These are phyloP conservation scores for Trametes sanguinea DNA, from an alignment of 768 basidiomycete species.

Conservation along the genomic window DNA sequence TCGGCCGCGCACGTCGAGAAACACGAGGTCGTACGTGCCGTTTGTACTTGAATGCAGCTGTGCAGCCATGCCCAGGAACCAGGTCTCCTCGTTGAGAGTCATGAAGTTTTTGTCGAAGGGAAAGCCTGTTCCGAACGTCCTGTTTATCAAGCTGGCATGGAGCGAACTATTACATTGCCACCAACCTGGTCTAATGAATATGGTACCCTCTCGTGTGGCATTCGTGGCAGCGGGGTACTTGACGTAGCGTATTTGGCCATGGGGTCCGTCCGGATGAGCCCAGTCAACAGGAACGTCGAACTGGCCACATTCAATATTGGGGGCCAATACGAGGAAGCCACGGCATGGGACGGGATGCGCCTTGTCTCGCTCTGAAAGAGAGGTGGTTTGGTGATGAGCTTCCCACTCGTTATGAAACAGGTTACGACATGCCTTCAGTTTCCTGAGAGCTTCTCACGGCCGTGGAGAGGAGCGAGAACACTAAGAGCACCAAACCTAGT, in stretches of 20 bases:
- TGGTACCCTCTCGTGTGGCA: conserved; percentile 3
- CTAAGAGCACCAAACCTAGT: too few species aligned
- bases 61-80: neutral
- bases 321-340: neutral
- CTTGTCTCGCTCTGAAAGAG: neutral
- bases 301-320: neutral
- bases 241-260: neutral
- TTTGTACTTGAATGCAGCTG: neutral
- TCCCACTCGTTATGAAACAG: too few species aligned
- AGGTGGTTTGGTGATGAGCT: too few species aligned
- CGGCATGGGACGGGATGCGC: neutral
- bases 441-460: too few species aligned
- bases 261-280: neutral
- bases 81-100: neutral
- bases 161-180: too few species aligned
- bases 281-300: conserved; percentile 3
- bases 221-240: neutral
- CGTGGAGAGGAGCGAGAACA: too few species aligned
- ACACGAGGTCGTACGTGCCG: conserved; percentile 10
- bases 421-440: too few species aligned
- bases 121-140: neutral
- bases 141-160: neutral
- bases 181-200: neutral
- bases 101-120: too few species aligned
- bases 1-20: neutral